Percentiles rank a stretch among this genome's conserved stretches.
Conservation (phyloP, 305 asterid species). For the Solanum hybrid region DNA sequence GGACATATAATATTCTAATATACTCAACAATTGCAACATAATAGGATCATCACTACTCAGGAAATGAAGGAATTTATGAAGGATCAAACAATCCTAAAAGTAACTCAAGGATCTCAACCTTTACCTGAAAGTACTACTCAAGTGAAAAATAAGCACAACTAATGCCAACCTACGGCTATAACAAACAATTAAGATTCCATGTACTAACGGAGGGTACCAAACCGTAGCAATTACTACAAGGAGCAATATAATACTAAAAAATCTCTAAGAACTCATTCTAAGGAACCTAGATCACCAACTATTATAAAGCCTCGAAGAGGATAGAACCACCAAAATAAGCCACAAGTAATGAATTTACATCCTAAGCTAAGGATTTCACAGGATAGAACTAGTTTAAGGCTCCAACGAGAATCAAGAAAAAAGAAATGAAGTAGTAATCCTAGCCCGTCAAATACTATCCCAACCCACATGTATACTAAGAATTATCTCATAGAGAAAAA, state of each 20-base stretch:
- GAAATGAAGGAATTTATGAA: not conserved
- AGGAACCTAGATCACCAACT: not conserved
- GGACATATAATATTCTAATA: too few species aligned
- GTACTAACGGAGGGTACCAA: not conserved
- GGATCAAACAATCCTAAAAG: not conserved
- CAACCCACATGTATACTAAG: not conserved
- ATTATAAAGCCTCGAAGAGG: not conserved
- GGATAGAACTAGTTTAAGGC: not conserved
- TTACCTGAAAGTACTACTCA: not conserved
- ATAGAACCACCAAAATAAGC: not conserved
- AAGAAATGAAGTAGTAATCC: not conserved
- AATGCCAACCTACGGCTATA: not conserved
- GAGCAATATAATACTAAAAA: not conserved
- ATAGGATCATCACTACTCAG: not conserved
- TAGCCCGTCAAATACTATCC: not conserved
- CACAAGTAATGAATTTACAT: not conserved
- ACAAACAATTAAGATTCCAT: not conserved
- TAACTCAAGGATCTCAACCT: not conserved
- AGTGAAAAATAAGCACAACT: not conserved
- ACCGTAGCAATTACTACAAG: not conserved
- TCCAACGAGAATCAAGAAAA: not conserved
- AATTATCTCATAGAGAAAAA: not conserved
- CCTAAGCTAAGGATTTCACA: not conserved
- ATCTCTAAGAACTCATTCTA: not conserved
- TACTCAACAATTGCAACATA: not conserved